phyloP scores from a whole-genome alignment of 129 eudicot species.

The Helianthus annuus region HanXRQr2.0-SUNRISE NC_035436.2:144740487-144740986 shows the following conservation, averaged over 20 bases:
- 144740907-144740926: slow-evolving; percentile 1
- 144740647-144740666: neutral
- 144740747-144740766: slow-evolving; percentile 40
- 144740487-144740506: no score
- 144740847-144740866: slow-evolving; percentile 9
- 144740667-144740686: neutral
- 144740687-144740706: slow-evolving; percentile 6
- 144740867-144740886: neutral
- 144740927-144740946: neutral
- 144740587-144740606: no score
- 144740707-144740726: slow-evolving; percentile 1
- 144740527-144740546: no score
- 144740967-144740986: no score
- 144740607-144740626: neutral
- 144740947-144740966: no score
- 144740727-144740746: slow-evolving; percentile 38
- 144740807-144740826: slow-evolving; percentile 41
- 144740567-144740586: no score
- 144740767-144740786: slow-evolving; percentile 19
- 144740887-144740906: neutral
- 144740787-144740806: slow-evolving; percentile 37
- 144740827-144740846: slow-evolving; percentile 37
- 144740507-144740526: no score
- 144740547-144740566: no score
- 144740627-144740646: neutral